A percentile compares a stretch with the other conserved stretches of the same genome.
These are phyloP conservation scores for Zanthoxylum bungeanum DNA, from an alignment of 345 rosid species.

Conservation along the genomic window DNA sequence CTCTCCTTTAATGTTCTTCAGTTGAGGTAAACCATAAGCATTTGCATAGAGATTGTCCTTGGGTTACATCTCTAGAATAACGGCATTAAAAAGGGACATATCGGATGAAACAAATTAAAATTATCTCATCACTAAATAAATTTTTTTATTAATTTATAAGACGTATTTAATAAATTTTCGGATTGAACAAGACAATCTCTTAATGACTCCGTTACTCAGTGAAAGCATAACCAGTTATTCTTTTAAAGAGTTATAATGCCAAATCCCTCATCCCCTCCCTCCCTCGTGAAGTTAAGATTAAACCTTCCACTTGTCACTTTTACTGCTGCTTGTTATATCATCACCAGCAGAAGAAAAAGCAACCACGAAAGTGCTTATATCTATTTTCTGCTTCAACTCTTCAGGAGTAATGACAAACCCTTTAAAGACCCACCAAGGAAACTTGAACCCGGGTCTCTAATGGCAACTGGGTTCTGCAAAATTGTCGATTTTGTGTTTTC, in stretches of 20 bases:
- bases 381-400: conserved; percentile 37
- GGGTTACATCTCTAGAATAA: conserved; percentile 59
- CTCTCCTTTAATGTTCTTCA: background rate
- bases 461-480: conserved; percentile 38
- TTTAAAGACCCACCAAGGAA: conserved; percentile 50
- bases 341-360: conserved; percentile 39
- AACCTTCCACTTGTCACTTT: too few species aligned
- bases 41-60: background rate
- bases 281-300: too few species aligned
- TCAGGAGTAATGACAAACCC: conserved; percentile 30
- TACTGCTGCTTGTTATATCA: conserved; percentile 24
- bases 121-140: too few species aligned
- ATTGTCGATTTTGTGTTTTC: conserved; percentile 43
- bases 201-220: too few species aligned
- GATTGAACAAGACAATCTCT: background rate
- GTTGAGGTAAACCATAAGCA: background rate
- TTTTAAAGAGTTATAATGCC: conserved; percentile 52
- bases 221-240: conserved; percentile 9
- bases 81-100: conserved; percentile 61
- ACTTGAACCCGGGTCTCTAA: conserved; percentile 33
- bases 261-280: conserved; percentile 64
- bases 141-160: too few species aligned
- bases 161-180: too few species aligned
- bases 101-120: conserved; percentile 41
- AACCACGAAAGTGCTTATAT: conserved; percentile 33